phyloP scores from a whole-genome alignment of 2,329 filamentous ascomycete species.

The Botrytis paeoniae region DNA sequence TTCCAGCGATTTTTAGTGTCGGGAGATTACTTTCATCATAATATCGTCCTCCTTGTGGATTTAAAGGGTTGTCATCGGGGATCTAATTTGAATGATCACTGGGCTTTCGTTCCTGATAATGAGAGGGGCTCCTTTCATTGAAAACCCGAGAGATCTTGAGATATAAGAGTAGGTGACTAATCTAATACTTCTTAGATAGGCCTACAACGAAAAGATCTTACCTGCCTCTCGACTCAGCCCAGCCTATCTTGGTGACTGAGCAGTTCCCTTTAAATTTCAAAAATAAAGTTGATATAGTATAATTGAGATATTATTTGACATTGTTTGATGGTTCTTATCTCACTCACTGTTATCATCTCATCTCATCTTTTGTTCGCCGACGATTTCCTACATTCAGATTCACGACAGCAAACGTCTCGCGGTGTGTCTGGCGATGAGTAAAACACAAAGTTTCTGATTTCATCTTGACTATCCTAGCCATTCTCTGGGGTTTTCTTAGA shows the following conservation, averaged over 20 bases:
- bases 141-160: not conserved
- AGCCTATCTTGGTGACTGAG: not conserved
- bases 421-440: not conserved
- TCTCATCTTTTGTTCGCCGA: not conserved
- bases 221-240: not conserved
- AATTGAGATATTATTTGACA: not conserved
- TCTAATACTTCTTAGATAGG: not conserved
- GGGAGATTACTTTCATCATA: not conserved
- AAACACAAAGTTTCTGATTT: not conserved
- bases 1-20: not conserved
- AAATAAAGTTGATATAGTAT: not conserved
- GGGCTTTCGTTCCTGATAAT: not conserved
- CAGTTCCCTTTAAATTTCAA: not conserved
- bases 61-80: not conserved
- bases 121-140: not conserved
- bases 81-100: not conserved
- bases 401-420: not conserved
- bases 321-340: not conserved
- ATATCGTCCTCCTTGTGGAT: not conserved
- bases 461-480: not conserved
- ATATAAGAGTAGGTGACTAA: not conserved
- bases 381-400: not conserved
- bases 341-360: not conserved
- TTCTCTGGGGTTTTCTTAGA: fast-evolving
- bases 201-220: not conserved